These are phyloP conservation scores for Auricularia cornea DNA, from an alignment of 768 basidiomycete species.

Conservation along the genomic window DNA sequence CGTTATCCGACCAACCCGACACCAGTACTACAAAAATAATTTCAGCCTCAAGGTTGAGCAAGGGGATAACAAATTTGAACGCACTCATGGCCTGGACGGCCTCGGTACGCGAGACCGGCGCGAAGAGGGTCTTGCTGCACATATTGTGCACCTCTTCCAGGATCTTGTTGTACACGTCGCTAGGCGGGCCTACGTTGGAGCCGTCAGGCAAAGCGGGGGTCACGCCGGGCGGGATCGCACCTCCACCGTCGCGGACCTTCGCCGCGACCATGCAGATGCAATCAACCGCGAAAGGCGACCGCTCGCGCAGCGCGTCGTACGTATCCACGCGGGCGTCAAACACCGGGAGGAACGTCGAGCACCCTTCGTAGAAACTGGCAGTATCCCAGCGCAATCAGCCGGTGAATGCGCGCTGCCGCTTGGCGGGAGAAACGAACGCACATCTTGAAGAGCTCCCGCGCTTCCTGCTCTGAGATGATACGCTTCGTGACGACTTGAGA, in stretches of 20 bases:
- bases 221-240: slow-evolving; percentile 32
- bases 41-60: too few species aligned
- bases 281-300: slow-evolving; percentile 90
- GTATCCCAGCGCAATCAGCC: slow-evolving; percentile 5
- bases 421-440: slow-evolving; percentile 28
- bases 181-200: slow-evolving; percentile 47
- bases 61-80: too few species aligned
- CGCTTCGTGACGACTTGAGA: slow-evolving; percentile 72
- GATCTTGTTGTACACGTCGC: slow-evolving; percentile 63
- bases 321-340: slow-evolving; percentile 81
- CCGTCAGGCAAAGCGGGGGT: background rate
- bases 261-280: slow-evolving; percentile 92
- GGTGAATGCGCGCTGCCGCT: background rate
- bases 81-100: slow-evolving; percentile 90
- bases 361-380: slow-evolving; percentile 82
- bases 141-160: slow-evolving; percentile 81
- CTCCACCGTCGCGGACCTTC: slow-evolving; percentile 83
- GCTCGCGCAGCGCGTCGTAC: slow-evolving; percentile 74
- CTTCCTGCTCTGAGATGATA: slow-evolving; percentile 73
- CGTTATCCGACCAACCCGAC: slow-evolving; percentile 91
- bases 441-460: slow-evolving; percentile 81
- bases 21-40: slow-evolving; percentile 54
- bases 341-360: slow-evolving; percentile 82
- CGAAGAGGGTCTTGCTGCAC: slow-evolving; percentile 79
- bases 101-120: slow-evolving; percentile 75